A percentile compares a stretch with the other conserved stretches of the same genome.
Evolutionary conservation across 768 basidiomycete genomes (phyloP).

Genomic region (Xanthoconium stramineum): DNA sequence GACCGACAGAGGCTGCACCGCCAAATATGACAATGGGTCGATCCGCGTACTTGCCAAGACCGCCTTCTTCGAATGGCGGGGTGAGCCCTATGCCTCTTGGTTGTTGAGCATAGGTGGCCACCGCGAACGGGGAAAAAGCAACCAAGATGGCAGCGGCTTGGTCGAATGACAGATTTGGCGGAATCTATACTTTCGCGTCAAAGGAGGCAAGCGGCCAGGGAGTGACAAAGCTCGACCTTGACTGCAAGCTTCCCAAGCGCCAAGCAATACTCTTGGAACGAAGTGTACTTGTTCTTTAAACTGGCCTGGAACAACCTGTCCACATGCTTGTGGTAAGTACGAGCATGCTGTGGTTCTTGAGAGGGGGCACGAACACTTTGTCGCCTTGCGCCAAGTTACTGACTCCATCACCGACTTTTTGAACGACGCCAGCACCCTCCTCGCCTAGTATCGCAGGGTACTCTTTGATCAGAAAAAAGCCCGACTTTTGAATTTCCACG

Average conservation of each 20-base stretch:
- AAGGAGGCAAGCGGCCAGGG: not conserved
- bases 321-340: not conserved
- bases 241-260: constrained; percentile 9
- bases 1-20: constrained; percentile 36
- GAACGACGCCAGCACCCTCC: constrained; percentile 37
- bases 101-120: constrained; percentile 30
- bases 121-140: constrained; percentile 32
- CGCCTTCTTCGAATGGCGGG: constrained; percentile 28
- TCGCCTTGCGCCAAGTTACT: constrained; percentile 33
- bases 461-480: constrained; percentile 19
- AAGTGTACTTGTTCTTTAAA: constrained; percentile 3
- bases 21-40: constrained; percentile 36
- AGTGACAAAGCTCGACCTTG: constrained; percentile 2
- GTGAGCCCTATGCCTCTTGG: constrained; percentile 26
- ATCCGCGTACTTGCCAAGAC: constrained; percentile 27
- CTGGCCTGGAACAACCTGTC: constrained; percentile 6
- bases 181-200: constrained; percentile 24
- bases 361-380: constrained; percentile 10
- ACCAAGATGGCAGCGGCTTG: constrained; percentile 35
- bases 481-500: not conserved
- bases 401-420: constrained; percentile 36
- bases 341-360: too few species aligned
- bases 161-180: constrained; percentile 33
- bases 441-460: constrained; percentile 36
- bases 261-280: constrained; percentile 26